Conservation (phyloP, 768 basidiomycete species). For the Phylloporus sp. region DNA sequence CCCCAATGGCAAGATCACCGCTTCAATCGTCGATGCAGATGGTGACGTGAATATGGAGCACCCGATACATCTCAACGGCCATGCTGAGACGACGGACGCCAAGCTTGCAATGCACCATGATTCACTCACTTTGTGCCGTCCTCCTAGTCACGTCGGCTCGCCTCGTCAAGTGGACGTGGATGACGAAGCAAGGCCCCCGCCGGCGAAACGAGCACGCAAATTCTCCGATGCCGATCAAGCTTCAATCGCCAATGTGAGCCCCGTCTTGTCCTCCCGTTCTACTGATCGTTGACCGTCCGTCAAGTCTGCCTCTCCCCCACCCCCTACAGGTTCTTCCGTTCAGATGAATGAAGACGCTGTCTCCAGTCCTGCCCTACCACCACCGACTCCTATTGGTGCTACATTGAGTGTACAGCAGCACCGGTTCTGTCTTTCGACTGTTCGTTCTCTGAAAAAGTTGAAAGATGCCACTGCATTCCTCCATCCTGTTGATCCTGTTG, state of each 20-base stretch:
- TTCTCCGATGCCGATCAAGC: slow-evolving; percentile 73
- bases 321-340: slow-evolving; percentile 43
- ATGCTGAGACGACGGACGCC: slow-evolving; percentile 3
- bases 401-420: slow-evolving; percentile 66
- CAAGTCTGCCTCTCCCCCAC: slow-evolving; percentile 75
- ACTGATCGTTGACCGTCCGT: slow-evolving; percentile 39
- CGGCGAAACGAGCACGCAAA: slow-evolving; percentile 76
- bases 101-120: slow-evolving; percentile 24
- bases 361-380: slow-evolving; percentile 14
- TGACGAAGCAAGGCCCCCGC: slow-evolving; percentile 65
- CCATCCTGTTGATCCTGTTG: slow-evolving; percentile 83
- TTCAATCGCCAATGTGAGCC: slow-evolving; percentile 67
- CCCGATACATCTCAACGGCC: slow-evolving; percentile 23
- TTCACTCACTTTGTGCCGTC: slow-evolving; percentile 32
- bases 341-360: slow-evolving; percentile 27
- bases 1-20: slow-evolving; percentile 29
- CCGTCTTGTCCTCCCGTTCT: slow-evolving; percentile 42
- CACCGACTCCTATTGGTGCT: slow-evolving; percentile 14
- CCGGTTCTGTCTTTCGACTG: slow-evolving; percentile 70
- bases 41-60: slow-evolving; percentile 32
- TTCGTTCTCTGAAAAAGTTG: slow-evolving; percentile 80
- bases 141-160: slow-evolving; percentile 29
- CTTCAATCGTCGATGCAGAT: slow-evolving; percentile 27
- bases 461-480: slow-evolving; percentile 82
- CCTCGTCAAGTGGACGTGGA: slow-evolving; percentile 26